These are phyloP conservation scores for Diaporthe longicolla DNA, from an alignment of 2,329 filamentous ascomycete genomes.

Conservation along the genomic window DNA sequence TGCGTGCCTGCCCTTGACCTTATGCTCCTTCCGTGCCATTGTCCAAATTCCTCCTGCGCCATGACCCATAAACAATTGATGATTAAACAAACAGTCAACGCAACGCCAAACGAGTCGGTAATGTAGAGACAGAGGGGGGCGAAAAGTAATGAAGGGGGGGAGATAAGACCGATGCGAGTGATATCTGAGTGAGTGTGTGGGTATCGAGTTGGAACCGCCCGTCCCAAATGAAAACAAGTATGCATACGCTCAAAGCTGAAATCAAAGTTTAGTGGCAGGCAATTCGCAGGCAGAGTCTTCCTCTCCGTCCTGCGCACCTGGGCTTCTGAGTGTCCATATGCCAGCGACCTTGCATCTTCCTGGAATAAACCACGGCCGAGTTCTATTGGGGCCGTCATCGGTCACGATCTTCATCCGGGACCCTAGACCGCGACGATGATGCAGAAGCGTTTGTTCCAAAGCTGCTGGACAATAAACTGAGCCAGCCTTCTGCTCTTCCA, in stretches of 20 bases:
- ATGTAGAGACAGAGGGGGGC: constrained; percentile 4
- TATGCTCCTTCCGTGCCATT: constrained; percentile 12
- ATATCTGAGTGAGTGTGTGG: constrained; percentile 41
- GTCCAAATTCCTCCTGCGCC: constrained; percentile 29
- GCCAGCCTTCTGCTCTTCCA: constrained; percentile 36
- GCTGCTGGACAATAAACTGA: constrained; percentile 40
- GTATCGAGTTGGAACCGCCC: constrained; percentile 35
- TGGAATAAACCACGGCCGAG: not conserved
- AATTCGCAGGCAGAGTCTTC: not conserved
- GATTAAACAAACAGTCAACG: not conserved
- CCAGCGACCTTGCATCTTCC: not conserved
- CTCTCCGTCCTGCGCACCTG: not conserved
- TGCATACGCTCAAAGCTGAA: constrained; percentile 34
- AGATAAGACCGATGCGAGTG: constrained; percentile 19
- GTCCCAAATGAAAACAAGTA: constrained; percentile 29
- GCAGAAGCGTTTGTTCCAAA: constrained; percentile 36
- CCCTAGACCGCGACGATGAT: constrained; percentile 33
- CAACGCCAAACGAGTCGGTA: constrained; percentile 34
- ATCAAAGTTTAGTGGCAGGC: constrained; percentile 3
- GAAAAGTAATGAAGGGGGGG: not conserved
- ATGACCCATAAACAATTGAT: constrained; percentile 2
- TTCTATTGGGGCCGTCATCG: constrained; percentile 24
- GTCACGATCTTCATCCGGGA: constrained; percentile 39
- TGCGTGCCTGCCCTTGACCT: constrained; percentile 13
- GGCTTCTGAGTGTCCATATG: not conserved